Conservation (phyloP, 140 eudicot species). For the Bidens hawaiensis region DNA sequence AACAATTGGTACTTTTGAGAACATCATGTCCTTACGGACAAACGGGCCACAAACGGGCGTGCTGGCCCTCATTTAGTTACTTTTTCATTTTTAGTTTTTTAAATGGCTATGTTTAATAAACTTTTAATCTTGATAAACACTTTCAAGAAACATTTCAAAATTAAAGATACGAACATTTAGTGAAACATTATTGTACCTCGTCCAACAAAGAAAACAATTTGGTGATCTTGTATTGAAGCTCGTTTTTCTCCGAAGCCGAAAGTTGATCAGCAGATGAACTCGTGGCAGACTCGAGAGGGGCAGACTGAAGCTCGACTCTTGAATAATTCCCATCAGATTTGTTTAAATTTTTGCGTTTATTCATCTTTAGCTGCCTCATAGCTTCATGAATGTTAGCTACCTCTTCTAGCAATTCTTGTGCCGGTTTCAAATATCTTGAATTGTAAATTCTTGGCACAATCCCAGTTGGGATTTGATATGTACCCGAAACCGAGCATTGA, state of each 20-base stretch:
- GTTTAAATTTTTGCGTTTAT: slow-evolving; percentile 23
- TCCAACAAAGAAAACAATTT: slow-evolving; percentile 70
- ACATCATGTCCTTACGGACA: too few species aligned
- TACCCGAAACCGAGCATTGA: slow-evolving; percentile 27
- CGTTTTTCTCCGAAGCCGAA: slow-evolving; percentile 57
- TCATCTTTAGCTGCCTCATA: slow-evolving; percentile 42
- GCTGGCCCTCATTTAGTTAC: too few species aligned
- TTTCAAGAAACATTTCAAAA: not conserved
- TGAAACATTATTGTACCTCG: slow-evolving; percentile 47
- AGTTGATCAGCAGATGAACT: slow-evolving; percentile 48
- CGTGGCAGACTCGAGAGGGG: slow-evolving; percentile 29
- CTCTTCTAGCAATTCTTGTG: slow-evolving; percentile 73
- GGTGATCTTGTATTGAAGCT: slow-evolving; percentile 59
- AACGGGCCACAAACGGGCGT: too few species aligned
- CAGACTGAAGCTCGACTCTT: slow-evolving; percentile 12
- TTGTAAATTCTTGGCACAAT: slow-evolving; percentile 37
- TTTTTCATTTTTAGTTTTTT: too few species aligned
- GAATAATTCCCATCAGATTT: slow-evolving; percentile 26
- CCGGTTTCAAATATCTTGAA: slow-evolving; percentile 67
- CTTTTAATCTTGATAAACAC: too few species aligned
- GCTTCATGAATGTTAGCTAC: slow-evolving; percentile 62
- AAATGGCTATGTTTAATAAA: too few species aligned
- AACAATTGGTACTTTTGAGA: too few species aligned
- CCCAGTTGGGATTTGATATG: slow-evolving; percentile 42
- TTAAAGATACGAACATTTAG: not conserved